phyloP scores from a whole-genome alignment of 2,329 filamentous ascomycete genomes.

The Ceratocystis smalleyi region DNA sequence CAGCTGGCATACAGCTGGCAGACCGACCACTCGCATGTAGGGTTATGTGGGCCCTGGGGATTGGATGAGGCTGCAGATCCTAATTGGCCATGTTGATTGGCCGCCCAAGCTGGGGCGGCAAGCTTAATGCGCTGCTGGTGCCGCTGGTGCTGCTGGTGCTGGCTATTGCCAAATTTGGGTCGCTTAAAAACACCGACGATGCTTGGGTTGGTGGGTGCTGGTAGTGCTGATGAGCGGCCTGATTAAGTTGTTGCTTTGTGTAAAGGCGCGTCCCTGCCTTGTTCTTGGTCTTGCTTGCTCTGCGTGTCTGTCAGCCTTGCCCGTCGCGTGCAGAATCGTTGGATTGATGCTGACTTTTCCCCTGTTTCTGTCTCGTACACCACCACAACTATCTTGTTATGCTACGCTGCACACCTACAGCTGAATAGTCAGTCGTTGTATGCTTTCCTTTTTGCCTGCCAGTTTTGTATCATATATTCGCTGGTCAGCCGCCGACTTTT shows the following conservation, averaged over 20 bases:
- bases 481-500: not conserved
- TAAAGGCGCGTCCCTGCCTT: not conserved
- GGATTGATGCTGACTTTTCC: not conserved
- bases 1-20: not conserved
- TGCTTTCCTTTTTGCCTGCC: no score
- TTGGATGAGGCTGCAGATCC: not conserved
- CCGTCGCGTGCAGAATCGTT: not conserved
- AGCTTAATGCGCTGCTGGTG: not conserved
- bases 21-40: not conserved
- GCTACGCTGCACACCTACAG: not conserved
- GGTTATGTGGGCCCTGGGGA: not conserved
- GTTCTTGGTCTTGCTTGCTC: not conserved
- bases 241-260: not conserved
- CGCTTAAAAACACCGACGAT: not conserved
- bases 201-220: not conserved
- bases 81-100: conserved; percentile 2
- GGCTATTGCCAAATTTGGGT: not conserved
- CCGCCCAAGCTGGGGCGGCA: not conserved
- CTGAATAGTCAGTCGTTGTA: no score
- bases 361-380: not conserved
- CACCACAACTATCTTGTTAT: not conserved
- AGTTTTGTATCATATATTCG: not conserved
- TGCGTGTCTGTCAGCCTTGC: not conserved
- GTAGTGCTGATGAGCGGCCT: not conserved
- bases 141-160: not conserved